Evolutionary conservation across 2,329 filamentous ascomycete species (phyloP), one percentile per base, ranked within the genome.

Genomic region (Dactylellina cionopaga): DNA sequence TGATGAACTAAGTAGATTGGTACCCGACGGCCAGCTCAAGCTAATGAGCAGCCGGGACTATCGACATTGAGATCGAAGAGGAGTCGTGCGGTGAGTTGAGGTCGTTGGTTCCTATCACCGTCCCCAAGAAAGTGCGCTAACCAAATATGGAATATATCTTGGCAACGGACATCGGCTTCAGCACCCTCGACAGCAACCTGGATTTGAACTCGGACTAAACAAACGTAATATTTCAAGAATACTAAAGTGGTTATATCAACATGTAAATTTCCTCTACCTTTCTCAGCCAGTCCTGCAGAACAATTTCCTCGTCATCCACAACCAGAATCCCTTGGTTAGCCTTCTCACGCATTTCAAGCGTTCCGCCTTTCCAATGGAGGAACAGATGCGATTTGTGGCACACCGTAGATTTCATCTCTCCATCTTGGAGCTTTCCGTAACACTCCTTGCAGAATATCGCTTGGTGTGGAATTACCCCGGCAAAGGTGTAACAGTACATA

Each of bases 41-140:
- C 24, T 54, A 72, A 65, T 72, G 59, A 65, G 68, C 55, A 65
- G 59, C 59, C 44, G 37, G 41, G 47, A 37, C n/a, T 35, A 29
- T 70, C 27, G 43, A 52, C 51, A n/a, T 47, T 51, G 33, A n/a
- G 43, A 27, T 24, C 49, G 49, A 71, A 41, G 27, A n/a, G 9
- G 41, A 44, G 41, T 24, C 41, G 41, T 24, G 41, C 5, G 41
- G 15, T 44, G 41, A 9, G 41, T 5, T 5, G 9, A 25, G n/a
- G 43, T 29, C 19, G 43, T 13, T 47, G 22, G 43, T n/a, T 47
- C 19, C 19, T 47, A 27, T 47, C 22, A 44, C 41, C 6, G 41
- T 19, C 41, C n/a, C n/a, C n/a, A n/a, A n/a, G 41, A 25, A 24
- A n/a, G 15, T 10, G 19, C 15, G 22, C 43, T 47, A 47, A n/a